phyloP scores from a whole-genome alignment of 208 protist species.

The Strigomonas culicis region DNA sequence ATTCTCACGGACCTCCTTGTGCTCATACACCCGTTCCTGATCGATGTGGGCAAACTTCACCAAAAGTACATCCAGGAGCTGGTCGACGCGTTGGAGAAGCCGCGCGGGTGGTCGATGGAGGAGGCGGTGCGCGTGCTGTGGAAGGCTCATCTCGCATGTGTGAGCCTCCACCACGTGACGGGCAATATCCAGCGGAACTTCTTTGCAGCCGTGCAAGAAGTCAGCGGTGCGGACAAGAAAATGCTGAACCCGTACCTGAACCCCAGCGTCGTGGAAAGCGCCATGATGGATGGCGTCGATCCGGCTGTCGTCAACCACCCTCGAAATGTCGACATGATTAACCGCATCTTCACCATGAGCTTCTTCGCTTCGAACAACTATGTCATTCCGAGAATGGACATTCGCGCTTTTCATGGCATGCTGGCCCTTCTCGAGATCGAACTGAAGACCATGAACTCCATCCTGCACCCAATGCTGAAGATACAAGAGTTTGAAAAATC shows the following conservation, averaged over 20 bases:
- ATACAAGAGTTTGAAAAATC: constrained; percentile 52
- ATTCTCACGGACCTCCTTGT: constrained; percentile 36
- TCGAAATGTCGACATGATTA: constrained; percentile 26
- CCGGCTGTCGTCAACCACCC: background rate
- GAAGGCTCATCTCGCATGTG: constrained; percentile 35
- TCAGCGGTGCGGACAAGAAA: constrained; percentile 24
- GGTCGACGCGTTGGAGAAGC: constrained; percentile 54
- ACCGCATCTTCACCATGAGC: constrained; percentile 41
- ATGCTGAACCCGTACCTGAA: constrained; percentile 31
- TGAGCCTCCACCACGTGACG: constrained; percentile 41
- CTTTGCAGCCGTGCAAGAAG: constrained; percentile 37
- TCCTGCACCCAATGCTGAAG: constrained; percentile 37
- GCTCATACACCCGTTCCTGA: constrained; percentile 42
- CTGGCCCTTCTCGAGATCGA: constrained; percentile 34
- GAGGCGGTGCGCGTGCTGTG: constrained; percentile 31
- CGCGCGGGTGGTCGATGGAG: constrained; percentile 41
- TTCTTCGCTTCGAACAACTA: constrained; percentile 35
- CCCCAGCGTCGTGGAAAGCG: constrained; percentile 23
- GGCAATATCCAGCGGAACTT: constrained; percentile 65
- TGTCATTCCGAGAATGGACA: constrained; percentile 23
- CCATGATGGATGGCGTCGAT: constrained; percentile 11
- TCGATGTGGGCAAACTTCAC: constrained; percentile 40
- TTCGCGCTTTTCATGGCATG: constrained; percentile 37
- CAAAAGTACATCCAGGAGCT: constrained; percentile 55
- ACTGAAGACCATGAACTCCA: constrained; percentile 24